phyloP scores from a whole-genome alignment of 129 eudicot species.

The Smallanthus sonchifolius region DNA sequence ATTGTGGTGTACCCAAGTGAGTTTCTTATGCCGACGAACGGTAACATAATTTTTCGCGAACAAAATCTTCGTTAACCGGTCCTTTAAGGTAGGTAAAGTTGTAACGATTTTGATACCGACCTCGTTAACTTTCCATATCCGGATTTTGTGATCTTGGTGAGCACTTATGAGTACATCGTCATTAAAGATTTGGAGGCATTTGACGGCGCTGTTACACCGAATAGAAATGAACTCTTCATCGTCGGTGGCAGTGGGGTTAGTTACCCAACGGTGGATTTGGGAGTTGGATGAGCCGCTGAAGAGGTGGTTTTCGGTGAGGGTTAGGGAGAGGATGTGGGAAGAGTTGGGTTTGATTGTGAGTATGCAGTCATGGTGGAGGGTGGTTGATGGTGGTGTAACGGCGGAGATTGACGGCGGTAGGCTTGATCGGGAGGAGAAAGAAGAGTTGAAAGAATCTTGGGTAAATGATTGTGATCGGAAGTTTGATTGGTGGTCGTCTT shows the following conservation, averaged over 20 bases:
- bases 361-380: slow-evolving; percentile 36
- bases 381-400: slow-evolving; percentile 27
- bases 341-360: slow-evolving; percentile 60
- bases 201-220: slow-evolving; percentile 37
- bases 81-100: slow-evolving; percentile 59
- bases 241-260: slow-evolving; percentile 7
- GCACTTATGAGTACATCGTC: slow-evolving; percentile 47
- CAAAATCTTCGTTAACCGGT: slow-evolving; percentile 41
- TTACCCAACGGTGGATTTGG: slow-evolving; percentile 49
- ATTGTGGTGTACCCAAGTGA: slow-evolving; percentile 76
- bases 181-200: slow-evolving; percentile 36
- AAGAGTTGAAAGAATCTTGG: slow-evolving; percentile 37
- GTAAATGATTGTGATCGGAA: slow-evolving; percentile 34
- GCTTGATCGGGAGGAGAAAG: slow-evolving; percentile 53
- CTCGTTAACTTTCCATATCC: slow-evolving; percentile 56
- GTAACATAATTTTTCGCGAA: slow-evolving; percentile 58
- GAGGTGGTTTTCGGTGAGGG: slow-evolving; percentile 52
- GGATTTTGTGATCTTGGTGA: slow-evolving; percentile 71
- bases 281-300: slow-evolving; percentile 48
- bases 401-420: slow-evolving; percentile 61
- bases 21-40: slow-evolving; percentile 52
- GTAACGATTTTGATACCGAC: slow-evolving; percentile 29
- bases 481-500: slow-evolving; percentile 20
- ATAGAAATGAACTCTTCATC: not conserved
- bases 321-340: slow-evolving; percentile 51